phyloP scores from a whole-genome alignment of 352 stramenopile species.

The Pythium coloratum region DNA sequence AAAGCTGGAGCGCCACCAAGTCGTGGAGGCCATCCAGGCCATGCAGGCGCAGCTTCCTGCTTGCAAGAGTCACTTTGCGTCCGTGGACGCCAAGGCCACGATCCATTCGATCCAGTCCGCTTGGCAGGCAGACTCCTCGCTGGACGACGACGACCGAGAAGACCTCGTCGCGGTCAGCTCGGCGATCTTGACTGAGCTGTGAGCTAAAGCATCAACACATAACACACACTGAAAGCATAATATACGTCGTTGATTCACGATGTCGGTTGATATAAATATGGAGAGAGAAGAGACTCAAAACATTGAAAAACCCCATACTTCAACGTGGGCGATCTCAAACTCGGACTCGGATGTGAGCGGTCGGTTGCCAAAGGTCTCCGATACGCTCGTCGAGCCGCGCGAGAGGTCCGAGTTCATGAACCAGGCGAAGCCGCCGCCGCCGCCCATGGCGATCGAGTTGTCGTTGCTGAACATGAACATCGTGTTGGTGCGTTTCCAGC shows the following conservation, averaged over 20 bases:
- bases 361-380: constrained; percentile 64
- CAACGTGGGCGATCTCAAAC: constrained; percentile 61
- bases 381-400: constrained; percentile 43
- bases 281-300: constrained; percentile 28
- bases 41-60: constrained; percentile 63
- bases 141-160: constrained; percentile 56
- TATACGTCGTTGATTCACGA: constrained; percentile 1
- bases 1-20: constrained; percentile 42
- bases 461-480: constrained; percentile 80
- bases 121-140: constrained; percentile 31
- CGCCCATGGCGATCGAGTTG: constrained; percentile 70
- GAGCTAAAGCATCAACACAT: not conserved
- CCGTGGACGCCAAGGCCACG: constrained; percentile 39
- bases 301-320: constrained; percentile 75
- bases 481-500: constrained; percentile 57
- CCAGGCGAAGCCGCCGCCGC: constrained; percentile 69
- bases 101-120: constrained; percentile 34
- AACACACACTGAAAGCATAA: not conserved
- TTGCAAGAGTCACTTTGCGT: constrained; percentile 44
- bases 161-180: constrained; percentile 35
- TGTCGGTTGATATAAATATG: constrained; percentile 25
- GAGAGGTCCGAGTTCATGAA: constrained; percentile 70
- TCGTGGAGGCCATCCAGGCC: constrained; percentile 55
- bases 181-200: constrained; percentile 15
- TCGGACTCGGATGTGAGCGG: constrained; percentile 49